These are phyloP conservation scores for Camelina neglecta DNA, from an alignment of 345 rosid species.

Conservation along the genomic window DNA sequence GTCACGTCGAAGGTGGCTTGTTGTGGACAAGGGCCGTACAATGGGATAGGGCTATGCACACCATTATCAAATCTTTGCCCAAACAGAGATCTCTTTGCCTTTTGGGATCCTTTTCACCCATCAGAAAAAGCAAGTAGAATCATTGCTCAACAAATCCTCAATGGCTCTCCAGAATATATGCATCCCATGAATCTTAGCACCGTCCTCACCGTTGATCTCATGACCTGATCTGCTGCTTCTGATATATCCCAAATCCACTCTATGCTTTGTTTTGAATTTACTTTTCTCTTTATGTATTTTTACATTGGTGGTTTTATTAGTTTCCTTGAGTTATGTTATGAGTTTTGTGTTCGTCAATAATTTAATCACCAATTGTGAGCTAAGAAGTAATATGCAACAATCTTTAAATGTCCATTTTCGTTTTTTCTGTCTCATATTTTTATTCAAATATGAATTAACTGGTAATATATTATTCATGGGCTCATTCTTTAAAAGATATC, in stretches of 20 bases:
- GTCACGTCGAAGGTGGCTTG: slow-evolving; percentile 65
- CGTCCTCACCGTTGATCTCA: slow-evolving; percentile 62
- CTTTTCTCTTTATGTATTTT: slow-evolving; percentile 13
- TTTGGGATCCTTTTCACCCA: slow-evolving; percentile 90
- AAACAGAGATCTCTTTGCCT: slow-evolving; percentile 59
- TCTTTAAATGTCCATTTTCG: neutral
- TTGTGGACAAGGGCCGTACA: slow-evolving; percentile 84
- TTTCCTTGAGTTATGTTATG: slow-evolving; percentile 34
- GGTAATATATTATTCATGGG: neutral
- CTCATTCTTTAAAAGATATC: too few relatives aligned
- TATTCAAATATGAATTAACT: neutral
- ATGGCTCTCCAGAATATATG: slow-evolving; percentile 65
- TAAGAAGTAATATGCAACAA: slow-evolving; percentile 3
- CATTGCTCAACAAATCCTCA: slow-evolving; percentile 57
- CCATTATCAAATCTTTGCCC: slow-evolving; percentile 63
- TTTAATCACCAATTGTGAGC: slow-evolving; percentile 28
- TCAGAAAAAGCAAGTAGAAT: slow-evolving; percentile 74
- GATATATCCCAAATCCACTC: slow-evolving; percentile 16
- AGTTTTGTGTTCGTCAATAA: slow-evolving; percentile 39
- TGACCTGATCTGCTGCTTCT: slow-evolving; percentile 19
- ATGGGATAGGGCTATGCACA: slow-evolving; percentile 82
- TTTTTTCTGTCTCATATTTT: neutral
- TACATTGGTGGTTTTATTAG: slow-evolving; percentile 17
- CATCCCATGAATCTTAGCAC: slow-evolving; percentile 79
- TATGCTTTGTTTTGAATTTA: slow-evolving; percentile 7